Evolutionary conservation across 2,329 filamentous ascomycete species (phyloP), one percentile per base, ranked within the genome.

Genomic region (Trichoderma sp.): DNA sequence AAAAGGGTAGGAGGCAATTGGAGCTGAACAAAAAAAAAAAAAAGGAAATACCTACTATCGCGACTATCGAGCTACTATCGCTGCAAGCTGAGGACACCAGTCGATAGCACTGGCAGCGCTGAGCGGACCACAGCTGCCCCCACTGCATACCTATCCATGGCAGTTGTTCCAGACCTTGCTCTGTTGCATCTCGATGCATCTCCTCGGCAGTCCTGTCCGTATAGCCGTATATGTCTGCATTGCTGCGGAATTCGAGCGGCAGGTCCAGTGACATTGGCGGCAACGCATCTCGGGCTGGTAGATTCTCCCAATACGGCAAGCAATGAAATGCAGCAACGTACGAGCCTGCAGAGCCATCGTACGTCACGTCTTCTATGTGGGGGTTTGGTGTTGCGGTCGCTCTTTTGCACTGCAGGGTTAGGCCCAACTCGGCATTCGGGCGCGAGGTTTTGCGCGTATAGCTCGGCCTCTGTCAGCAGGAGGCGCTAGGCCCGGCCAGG

Each of bases 351-450:
- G 5, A 16, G 19, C 27, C 2, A 31, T 56, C 53, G 53, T 31
- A 56, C 53, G 53, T 35, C 31, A 43, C 16, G 16, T 19, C 40
- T 8, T 37, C 33, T 24, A 33, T 7, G 56, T 56, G 53, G 53
- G 53, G 53, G 29, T 43, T 56, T 56, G 16, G 24, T 29, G 58
- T 49, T 47, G 37, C 19, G 24, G 1, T 33, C 21, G 35, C 13
- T 31, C 62, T 47, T 29, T 35, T 55, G 47, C 24, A 35, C 40
- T 21, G 19, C 31, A 35, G 19, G 33, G 29, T n/a, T n/a, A 47
- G 37, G 35, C 62, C 62, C 37, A 57, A 57, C 53, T 65, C 62
- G 62, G 62, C 62, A 57, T 65, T 65, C 62, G 62, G 62, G 62
- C 62, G 35, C 62, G 37, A 35, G 62, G 16, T 43, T 19, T 19